Conservation (phyloP, 2,329 filamentous ascomycete species). For the Neopestalotiopsis clavispora region DNA sequence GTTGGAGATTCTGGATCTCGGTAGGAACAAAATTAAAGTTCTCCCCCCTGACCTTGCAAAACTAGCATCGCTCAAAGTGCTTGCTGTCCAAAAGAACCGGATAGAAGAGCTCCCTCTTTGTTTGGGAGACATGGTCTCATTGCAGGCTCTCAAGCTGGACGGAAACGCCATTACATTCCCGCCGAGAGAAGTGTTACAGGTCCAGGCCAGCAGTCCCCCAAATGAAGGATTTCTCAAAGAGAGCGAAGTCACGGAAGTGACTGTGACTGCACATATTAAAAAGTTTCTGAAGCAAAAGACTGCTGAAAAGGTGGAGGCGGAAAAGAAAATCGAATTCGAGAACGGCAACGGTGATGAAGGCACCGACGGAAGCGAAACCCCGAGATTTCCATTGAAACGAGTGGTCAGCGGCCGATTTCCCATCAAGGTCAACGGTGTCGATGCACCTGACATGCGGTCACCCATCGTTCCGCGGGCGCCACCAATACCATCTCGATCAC, state of each 20-base stretch:
- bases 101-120: slow-evolving; percentile 84
- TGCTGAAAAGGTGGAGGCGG: slow-evolving; percentile 49
- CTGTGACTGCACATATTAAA: slow-evolving; percentile 66
- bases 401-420: slow-evolving; percentile 69
- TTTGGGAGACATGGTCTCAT: slow-evolving; percentile 85
- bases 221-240: slow-evolving; percentile 63
- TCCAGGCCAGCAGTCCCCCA: slow-evolving; percentile 58
- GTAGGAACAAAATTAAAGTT: slow-evolving; percentile 80
- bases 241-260: slow-evolving; percentile 66
- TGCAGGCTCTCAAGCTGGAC: slow-evolving; percentile 88
- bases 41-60: slow-evolving; percentile 81
- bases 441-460: slow-evolving; percentile 70
- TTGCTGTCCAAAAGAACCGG: slow-evolving; percentile 85
- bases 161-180: slow-evolving; percentile 87
- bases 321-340: slow-evolving; percentile 56
- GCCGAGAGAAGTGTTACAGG: slow-evolving; percentile 69
- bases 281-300: slow-evolving; percentile 61
- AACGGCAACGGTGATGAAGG: slow-evolving; percentile 60
- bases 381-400: slow-evolving; percentile 69
- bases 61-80: slow-evolving; percentile 83
- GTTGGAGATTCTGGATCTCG: slow-evolving; percentile 91
- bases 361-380: slow-evolving; percentile 81
- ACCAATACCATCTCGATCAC: slow-evolving; percentile 79
- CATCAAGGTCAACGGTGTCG: slow-evolving; percentile 75
- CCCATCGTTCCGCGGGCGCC: slow-evolving; percentile 71